Evolutionary conservation across 768 basidiomycete genomes (phyloP).

Genomic region (Mycena galopus): DNA sequence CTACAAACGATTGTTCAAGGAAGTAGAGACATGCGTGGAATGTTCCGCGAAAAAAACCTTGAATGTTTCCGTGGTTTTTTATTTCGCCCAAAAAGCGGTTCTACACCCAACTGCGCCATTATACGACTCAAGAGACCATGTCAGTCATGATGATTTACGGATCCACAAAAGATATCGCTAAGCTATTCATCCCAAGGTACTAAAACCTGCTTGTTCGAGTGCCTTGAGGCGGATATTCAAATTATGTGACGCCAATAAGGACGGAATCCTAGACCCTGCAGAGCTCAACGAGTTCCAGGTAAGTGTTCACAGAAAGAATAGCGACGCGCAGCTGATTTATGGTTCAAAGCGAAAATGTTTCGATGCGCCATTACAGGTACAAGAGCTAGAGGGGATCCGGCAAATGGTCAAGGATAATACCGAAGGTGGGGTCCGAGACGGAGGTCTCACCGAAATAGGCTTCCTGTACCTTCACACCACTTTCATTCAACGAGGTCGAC

Average conservation of each 20-base stretch:
- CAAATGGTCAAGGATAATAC: conserved; percentile 89
- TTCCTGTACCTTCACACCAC: conserved; percentile 96
- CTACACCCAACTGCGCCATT: conserved; percentile 96
- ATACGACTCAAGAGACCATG: conserved; percentile 96
- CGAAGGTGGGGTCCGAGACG: conserved; percentile 78
- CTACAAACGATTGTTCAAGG: conserved; percentile 61
- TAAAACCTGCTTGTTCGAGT: conserved; percentile 92
- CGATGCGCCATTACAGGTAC: conserved; percentile 88
- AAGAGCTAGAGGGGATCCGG: conserved; percentile 97
- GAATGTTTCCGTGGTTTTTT: conserved; percentile 97
- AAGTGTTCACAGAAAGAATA: conserved; percentile 35
- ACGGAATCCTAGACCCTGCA: conserved; percentile 88
- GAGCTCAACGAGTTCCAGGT: conserved; percentile 99
- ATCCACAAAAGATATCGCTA: conserved; percentile 13
- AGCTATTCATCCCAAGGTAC: conserved; percentile 62
- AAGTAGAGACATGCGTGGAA: conserved; percentile 98
- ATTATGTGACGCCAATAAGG: conserved; percentile 94
- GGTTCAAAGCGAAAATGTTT: conserved; percentile 88
- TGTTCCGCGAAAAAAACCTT: conserved; percentile 92
- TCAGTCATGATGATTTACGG: conserved; percentile 54
- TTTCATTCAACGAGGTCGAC: conserved; percentile 94
- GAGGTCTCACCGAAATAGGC: conserved; percentile 91
- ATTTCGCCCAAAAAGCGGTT: conserved; percentile 98
- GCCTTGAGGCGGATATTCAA: conserved; percentile 96
- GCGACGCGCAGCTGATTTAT: conserved; percentile 8